phyloP scores from a whole-genome alignment of 495 filamentous ascomycete genomes.

The Talaromyces trachyspermus region DNA sequence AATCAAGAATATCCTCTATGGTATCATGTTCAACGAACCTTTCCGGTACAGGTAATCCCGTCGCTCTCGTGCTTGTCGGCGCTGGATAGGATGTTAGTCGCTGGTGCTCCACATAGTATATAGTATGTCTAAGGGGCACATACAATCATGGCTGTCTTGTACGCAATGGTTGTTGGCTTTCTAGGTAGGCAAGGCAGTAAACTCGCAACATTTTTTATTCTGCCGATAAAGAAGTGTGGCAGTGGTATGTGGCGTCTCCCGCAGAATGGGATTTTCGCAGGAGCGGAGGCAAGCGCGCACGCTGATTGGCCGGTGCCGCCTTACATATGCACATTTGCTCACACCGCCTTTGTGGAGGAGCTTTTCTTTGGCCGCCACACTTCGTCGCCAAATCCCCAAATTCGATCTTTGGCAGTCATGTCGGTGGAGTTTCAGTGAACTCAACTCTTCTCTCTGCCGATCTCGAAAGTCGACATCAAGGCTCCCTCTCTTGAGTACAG shows the following conservation, averaged over 20 bases:
- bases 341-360: conserved; percentile 27
- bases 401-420: too few relatives aligned
- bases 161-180: background rate
- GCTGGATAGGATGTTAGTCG: conserved; percentile 25
- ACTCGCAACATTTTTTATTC: conserved; percentile 27
- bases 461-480: background rate
- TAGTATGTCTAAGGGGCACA: too few relatives aligned
- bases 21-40: conserved; percentile 10
- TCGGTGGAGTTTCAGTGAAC: background rate
- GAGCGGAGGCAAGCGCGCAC: conserved; percentile 13
- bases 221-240: conserved; percentile 21
- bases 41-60: conserved; percentile 90
- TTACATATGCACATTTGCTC: conserved; percentile 1
- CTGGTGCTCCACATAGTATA: background rate
- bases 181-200: conserved; percentile 14
- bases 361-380: conserved; percentile 15
- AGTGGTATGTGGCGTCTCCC: conserved; percentile 22
- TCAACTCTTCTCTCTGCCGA: background rate
- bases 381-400: background rate
- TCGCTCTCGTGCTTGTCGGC: conserved; percentile 73
- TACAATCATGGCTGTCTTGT: conserved; percentile 35
- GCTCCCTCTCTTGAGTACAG: background rate
- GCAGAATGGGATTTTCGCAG: conserved; percentile 25
- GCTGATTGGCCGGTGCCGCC: conserved; percentile 3
- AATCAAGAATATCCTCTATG: background rate